These are phyloP conservation scores for Cytospora piceicola DNA, from an alignment of 2,329 filamentous ascomycete species.

Conservation along the genomic window DNA sequence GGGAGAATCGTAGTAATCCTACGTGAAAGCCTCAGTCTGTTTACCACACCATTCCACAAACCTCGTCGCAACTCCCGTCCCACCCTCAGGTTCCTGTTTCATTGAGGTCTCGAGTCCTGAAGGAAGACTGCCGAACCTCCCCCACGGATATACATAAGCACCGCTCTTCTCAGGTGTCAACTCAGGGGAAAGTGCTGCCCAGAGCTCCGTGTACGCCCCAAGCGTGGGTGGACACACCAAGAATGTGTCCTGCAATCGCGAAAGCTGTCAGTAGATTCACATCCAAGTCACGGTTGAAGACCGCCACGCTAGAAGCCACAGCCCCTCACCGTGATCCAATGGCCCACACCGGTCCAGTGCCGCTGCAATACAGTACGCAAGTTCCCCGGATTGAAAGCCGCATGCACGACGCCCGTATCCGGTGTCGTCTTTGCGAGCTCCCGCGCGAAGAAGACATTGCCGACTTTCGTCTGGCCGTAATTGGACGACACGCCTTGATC, in stretches of 20 bases:
- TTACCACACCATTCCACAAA: slow-evolving; percentile 15
- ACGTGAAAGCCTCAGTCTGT: slow-evolving; percentile 11
- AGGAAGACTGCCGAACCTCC: slow-evolving; percentile 22
- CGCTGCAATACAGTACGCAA: slow-evolving; percentile 30
- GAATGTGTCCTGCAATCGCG: slow-evolving; percentile 2
- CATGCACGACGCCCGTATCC: slow-evolving; percentile 33
- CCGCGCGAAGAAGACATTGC: slow-evolving; percentile 33
- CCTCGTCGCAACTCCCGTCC: slow-evolving; percentile 2
- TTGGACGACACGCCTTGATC: slow-evolving; percentile 29
- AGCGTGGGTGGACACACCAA: slow-evolving; percentile 32
- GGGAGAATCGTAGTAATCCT: no score
- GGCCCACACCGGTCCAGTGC: slow-evolving; percentile 6
- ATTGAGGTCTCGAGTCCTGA: background rate
- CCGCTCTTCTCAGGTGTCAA: slow-evolving; percentile 44
- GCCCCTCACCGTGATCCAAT: slow-evolving; percentile 7
- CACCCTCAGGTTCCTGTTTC: slow-evolving; percentile 8
- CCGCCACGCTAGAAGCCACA: background rate
- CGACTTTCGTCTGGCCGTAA: slow-evolving; percentile 34
- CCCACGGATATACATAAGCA: slow-evolving; percentile 31
- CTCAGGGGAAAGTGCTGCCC: slow-evolving; percentile 49
- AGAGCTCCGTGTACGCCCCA: slow-evolving; percentile 55
- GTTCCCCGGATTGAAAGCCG: slow-evolving; percentile 35
- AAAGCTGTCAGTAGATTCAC: background rate
- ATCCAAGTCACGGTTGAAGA: background rate
- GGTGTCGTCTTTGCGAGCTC: slow-evolving; percentile 31